Conservation (phyloP, 1,139 yeast species). For the Hyphopichia pseudoburtonii region DNA sequence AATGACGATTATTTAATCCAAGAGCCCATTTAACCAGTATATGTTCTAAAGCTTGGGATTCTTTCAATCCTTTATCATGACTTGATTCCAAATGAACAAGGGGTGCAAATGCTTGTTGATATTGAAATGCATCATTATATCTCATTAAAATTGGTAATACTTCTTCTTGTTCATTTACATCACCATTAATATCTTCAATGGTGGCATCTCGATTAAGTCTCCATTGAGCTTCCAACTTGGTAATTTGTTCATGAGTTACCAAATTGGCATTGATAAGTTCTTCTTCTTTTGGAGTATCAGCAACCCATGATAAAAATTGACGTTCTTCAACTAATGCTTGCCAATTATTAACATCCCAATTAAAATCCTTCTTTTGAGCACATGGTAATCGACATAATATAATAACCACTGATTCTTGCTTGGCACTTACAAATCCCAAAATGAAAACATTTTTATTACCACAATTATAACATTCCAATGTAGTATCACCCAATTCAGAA, state of each 20-base stretch:
- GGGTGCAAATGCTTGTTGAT: conserved; percentile 85
- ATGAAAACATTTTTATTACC: conserved; percentile 80
- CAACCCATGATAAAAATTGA: conserved; percentile 80
- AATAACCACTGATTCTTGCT: conserved; percentile 83
- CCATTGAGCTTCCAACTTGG: conserved; percentile 81
- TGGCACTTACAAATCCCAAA: conserved; percentile 86
- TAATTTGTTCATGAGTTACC: conserved; percentile 65
- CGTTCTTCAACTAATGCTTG: conserved; percentile 81
- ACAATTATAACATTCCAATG: conserved; percentile 87
- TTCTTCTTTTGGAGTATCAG: conserved; percentile 63
- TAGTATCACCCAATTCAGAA: conserved; percentile 81
- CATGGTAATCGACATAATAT: conserved; percentile 88
- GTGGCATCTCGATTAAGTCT: conserved; percentile 69
- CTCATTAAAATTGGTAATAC: conserved; percentile 72
- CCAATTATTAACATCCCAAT: conserved; percentile 92
- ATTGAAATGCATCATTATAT: conserved; percentile 81
- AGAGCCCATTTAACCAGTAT: conserved; percentile 74
- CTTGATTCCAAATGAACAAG: conserved; percentile 80
- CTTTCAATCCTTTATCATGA: conserved; percentile 71
- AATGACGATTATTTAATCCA: conserved; percentile 62
- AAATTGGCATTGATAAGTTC: conserved; percentile 55
- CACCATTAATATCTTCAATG: conserved; percentile 53
- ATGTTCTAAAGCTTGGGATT: conserved; percentile 75
- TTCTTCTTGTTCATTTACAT: conserved; percentile 52
- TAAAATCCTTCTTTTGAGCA: conserved; percentile 68